phyloP scores from a whole-genome alignment of 2,329 filamentous ascomycete genomes.

The Periglandula ipomoeae region DNA sequence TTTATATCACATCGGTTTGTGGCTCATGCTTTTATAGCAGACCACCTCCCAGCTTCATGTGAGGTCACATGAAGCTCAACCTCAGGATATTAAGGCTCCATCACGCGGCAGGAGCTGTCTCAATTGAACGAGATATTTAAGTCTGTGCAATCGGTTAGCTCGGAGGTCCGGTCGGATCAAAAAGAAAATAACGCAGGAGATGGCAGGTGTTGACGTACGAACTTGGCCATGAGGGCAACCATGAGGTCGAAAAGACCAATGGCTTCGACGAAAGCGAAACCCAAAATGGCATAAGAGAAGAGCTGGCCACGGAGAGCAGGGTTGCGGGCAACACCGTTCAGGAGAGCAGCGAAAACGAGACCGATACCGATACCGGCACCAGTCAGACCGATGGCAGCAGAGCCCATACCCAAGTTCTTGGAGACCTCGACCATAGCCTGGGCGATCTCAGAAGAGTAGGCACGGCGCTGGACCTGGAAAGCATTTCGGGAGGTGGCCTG shows the following conservation, averaged over 20 bases:
- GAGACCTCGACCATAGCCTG: constrained; percentile 83
- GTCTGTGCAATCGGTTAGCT: constrained; percentile 19
- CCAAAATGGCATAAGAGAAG: constrained; percentile 92
- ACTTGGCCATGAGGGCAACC: constrained; percentile 92
- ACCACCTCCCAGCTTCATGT: constrained; percentile 17
- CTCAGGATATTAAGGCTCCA: constrained; percentile 24
- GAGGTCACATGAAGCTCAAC: constrained; percentile 19
- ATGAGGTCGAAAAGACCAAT: constrained; percentile 84
- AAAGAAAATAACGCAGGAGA: background rate
- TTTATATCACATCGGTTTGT: constrained; percentile 25
- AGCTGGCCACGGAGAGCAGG: constrained; percentile 89
- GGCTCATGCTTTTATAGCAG: constrained; percentile 17
- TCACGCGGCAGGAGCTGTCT: constrained; percentile 27
- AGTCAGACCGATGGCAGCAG: constrained; percentile 84
- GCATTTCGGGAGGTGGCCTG: constrained; percentile 57
- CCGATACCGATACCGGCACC: constrained; percentile 93
- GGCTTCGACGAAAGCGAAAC: constrained; percentile 92
- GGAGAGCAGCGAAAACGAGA: constrained; percentile 84
- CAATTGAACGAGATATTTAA: constrained; percentile 25
- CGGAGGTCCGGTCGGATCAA: background rate
- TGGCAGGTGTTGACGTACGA: constrained; percentile 45
- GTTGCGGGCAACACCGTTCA: constrained; percentile 88
- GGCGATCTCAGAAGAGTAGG: constrained; percentile 83
- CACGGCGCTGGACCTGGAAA: constrained; percentile 57
- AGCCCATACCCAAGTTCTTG: constrained; percentile 84